Conservation (phyloP, 164 flowering plant genomes). For the Cinnamomum chago region DNA sequence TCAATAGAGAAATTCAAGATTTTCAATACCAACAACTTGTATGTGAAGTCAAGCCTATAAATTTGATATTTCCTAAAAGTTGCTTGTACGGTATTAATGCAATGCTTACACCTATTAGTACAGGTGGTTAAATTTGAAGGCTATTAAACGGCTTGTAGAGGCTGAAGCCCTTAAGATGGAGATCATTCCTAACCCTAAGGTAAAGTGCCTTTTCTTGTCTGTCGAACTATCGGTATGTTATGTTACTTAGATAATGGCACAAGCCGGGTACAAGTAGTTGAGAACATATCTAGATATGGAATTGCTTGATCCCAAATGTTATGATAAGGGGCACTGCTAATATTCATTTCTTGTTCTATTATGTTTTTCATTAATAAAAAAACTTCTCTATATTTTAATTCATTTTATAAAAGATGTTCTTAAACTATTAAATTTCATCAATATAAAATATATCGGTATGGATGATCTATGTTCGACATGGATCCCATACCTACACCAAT, state of each 20-base stretch:
- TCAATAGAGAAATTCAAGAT: constrained; percentile 95
- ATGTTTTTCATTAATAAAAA: too few relatives aligned
- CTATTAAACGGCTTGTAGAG: constrained; percentile 89
- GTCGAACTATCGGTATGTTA: background rate
- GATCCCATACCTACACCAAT: too few relatives aligned
- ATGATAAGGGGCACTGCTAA: too few relatives aligned
- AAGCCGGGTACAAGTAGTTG: too few relatives aligned
- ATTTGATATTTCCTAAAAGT: background rate
- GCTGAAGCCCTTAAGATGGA: constrained; percentile 92
- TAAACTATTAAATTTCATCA: too few relatives aligned
- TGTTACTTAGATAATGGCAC: background rate
- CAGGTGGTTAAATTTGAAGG: constrained; percentile 94
- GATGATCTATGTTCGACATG: too few relatives aligned
- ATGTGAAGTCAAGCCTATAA: constrained; percentile 21
- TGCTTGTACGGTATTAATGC: background rate
- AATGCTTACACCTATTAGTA: constrained; percentile 11
- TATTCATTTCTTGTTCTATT: too few relatives aligned
- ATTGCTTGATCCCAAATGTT: too few relatives aligned
- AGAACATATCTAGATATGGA: too few relatives aligned
- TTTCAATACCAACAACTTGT: constrained; percentile 90
- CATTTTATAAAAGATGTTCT: background rate
- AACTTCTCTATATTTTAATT: background rate
- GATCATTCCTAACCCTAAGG: constrained; percentile 96
- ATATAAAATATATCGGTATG: too few relatives aligned
- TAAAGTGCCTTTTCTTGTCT: constrained; percentile 9